These are phyloP conservation scores for Quercus wislizeni DNA, from an alignment of 306 rosid genomes.

Conservation along the genomic window DNA sequence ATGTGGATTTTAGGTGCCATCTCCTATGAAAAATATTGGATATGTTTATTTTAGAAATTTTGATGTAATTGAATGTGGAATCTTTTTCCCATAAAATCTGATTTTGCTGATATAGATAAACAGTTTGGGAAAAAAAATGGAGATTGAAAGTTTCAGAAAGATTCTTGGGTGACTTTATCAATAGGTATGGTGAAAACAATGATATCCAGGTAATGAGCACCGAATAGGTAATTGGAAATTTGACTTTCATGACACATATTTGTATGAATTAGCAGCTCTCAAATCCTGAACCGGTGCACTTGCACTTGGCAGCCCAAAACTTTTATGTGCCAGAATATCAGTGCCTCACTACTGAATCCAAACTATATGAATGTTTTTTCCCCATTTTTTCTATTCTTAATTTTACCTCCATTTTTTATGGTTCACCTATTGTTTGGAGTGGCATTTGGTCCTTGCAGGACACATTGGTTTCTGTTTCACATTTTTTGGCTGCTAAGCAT, in stretches of 20 bases:
- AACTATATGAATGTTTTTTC: neutral
- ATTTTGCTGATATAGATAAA: neutral
- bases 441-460: neutral
- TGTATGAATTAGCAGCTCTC: no score
- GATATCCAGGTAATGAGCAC: neutral
- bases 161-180: neutral
- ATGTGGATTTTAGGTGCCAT: neutral
- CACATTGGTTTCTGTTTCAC: neutral
- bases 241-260: no score
- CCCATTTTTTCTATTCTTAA: neutral
- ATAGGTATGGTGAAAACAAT: neutral
- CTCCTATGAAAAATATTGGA: neutral
- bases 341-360: neutral
- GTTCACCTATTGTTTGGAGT: neutral
- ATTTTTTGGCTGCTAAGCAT: neutral
- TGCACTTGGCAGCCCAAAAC: no score
- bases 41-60: neutral
- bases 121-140: neutral
- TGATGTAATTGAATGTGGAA: neutral
- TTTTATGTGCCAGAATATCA: neutral
- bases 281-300: no score
- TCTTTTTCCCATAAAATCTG: neutral
- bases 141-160: neutral
- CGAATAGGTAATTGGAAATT: neutral
- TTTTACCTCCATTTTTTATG: neutral